A percentile compares a stretch with the other conserved stretches of the same genome.
phyloP scores from a whole-genome alignment of 306 rosid species.

The Cajanus cajan region DNA sequence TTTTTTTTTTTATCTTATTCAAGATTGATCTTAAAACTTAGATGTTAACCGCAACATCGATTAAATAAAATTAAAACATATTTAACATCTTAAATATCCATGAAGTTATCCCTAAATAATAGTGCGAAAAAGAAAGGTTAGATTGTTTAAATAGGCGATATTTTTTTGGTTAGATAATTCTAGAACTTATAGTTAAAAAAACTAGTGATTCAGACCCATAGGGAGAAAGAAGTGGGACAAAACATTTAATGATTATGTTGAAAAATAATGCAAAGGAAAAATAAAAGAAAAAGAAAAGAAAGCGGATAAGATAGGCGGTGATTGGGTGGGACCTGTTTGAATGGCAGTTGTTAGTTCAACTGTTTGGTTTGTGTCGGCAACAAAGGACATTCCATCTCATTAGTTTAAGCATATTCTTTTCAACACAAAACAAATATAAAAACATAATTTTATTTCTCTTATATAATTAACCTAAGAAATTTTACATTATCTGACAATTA shows the following conservation, averaged over 20 bases:
- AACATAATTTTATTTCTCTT: not conserved
- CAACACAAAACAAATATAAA: not conserved
- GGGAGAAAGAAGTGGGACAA: not conserved
- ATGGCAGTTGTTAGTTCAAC: constrained; percentile 21
- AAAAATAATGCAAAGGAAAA: not conserved
- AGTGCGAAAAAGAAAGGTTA: too few species aligned
- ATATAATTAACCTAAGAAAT: not conserved
- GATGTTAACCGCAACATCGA: too few species aligned
- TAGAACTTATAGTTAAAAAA: too few species aligned
- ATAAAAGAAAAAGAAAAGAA: not conserved
- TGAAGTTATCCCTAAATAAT: too few species aligned
- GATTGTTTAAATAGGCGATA: too few species aligned
- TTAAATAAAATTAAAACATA: too few species aligned
- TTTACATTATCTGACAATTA: not conserved
- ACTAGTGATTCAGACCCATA: too few species aligned
- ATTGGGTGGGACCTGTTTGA: constrained; percentile 26
- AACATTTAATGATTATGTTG: not conserved
- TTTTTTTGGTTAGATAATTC: too few species aligned
- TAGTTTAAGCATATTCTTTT: not conserved
- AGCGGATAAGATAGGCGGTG: constrained; percentile 26
- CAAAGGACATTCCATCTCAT: constrained; percentile 16
- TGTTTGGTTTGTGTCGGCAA: constrained; percentile 34
- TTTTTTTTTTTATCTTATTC: too few species aligned
- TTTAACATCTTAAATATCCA: too few species aligned
- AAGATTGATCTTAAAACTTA: too few species aligned